Percentiles rank a stretch among this genome's conserved stretches.
These are phyloP conservation scores for Phytophthora sp. DNA, from an alignment of 352 stramenopile species.

Conservation along the genomic window DNA sequence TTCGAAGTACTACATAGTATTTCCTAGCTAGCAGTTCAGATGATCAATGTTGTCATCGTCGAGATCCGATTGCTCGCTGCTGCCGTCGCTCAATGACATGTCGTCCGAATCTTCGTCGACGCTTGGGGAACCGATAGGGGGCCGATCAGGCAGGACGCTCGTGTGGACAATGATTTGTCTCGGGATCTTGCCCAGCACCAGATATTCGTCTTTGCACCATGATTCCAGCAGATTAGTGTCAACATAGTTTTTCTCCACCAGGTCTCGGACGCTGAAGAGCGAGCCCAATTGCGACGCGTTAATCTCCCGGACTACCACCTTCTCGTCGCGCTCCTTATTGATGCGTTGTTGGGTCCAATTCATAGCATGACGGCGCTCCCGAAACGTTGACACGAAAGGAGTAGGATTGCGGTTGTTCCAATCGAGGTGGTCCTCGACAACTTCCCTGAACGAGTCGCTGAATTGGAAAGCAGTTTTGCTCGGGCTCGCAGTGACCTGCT, in stretches of 20 bases:
- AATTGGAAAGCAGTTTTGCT: constrained; percentile 8
- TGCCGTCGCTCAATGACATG: no score
- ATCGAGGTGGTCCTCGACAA: constrained; percentile 13
- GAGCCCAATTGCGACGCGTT: neutral
- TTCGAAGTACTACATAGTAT: no score
- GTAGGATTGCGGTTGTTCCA: constrained; percentile 6
- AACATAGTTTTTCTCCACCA: constrained; percentile 1
- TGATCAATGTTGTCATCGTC: no score
- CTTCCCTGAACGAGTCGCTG: constrained; percentile 8
- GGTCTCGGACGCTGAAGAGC: constrained; percentile 12
- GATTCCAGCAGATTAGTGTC: neutral
- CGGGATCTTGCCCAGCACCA: constrained; percentile 3
- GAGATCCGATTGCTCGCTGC: neutral
- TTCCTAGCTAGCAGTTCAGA: no score
- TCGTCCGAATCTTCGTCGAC: no score
- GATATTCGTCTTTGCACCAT: constrained; percentile 21
- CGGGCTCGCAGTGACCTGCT: constrained; percentile 14
- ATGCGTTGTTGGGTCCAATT: constrained; percentile 14
- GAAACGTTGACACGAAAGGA: constrained; percentile 27
- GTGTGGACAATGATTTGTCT: neutral
- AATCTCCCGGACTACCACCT: constrained; percentile 21
- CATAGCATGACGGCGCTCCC: constrained; percentile 3
- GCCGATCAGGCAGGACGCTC: neutral
- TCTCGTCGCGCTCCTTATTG: no score
- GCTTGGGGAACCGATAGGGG: no score